Percentiles rank a stretch among this genome's conserved stretches.
Evolutionary conservation across 2,329 filamentous ascomycete genomes (phyloP).

Genomic region (Torrubiella hemipterigena): DNA sequence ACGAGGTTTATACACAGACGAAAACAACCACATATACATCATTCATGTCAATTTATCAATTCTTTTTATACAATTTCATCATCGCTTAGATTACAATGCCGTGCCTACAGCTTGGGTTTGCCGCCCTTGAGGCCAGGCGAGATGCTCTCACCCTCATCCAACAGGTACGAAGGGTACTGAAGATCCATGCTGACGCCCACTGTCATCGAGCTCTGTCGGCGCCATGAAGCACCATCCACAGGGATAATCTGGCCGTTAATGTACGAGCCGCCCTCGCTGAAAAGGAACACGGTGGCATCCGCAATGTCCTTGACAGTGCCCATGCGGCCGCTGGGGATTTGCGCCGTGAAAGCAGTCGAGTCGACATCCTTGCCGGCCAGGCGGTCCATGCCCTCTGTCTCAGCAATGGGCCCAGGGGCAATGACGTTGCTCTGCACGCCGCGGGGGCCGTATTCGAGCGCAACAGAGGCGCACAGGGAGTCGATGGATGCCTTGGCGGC

Average conservation of each 20-base stretch:
- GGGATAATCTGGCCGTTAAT: slow-evolving; percentile 76
- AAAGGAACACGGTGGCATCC: slow-evolving; percentile 82
- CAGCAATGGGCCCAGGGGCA: slow-evolving; percentile 73
- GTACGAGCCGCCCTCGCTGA: slow-evolving; percentile 75
- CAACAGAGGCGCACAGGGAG: slow-evolving; percentile 64
- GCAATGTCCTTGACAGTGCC: slow-evolving; percentile 80
- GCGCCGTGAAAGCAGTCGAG: slow-evolving; percentile 20
- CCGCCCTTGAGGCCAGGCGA: slow-evolving; percentile 18
- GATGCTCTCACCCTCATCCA: no score
- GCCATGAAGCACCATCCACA: slow-evolving; percentile 53
- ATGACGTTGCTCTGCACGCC: slow-evolving; percentile 85
- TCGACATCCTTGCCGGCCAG: slow-evolving; percentile 31
- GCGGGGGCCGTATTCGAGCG: slow-evolving; percentile 80
- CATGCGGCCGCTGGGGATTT: slow-evolving; percentile 62
- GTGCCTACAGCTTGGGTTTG: slow-evolving; percentile 26
- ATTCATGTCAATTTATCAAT: no score
- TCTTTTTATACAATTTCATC: no score
- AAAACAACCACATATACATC: no score
- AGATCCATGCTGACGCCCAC: slow-evolving; percentile 35
- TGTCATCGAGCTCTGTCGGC: slow-evolving; percentile 31
- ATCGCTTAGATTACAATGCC: no score
- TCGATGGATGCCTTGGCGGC: slow-evolving; percentile 90
- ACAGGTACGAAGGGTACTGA: slow-evolving; percentile 41
- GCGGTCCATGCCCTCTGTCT: slow-evolving; percentile 70
- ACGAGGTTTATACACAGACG: no score